Conservation (phyloP, 2,329 filamentous ascomycete genomes). For the Waltergamsia citrina region DNA sequence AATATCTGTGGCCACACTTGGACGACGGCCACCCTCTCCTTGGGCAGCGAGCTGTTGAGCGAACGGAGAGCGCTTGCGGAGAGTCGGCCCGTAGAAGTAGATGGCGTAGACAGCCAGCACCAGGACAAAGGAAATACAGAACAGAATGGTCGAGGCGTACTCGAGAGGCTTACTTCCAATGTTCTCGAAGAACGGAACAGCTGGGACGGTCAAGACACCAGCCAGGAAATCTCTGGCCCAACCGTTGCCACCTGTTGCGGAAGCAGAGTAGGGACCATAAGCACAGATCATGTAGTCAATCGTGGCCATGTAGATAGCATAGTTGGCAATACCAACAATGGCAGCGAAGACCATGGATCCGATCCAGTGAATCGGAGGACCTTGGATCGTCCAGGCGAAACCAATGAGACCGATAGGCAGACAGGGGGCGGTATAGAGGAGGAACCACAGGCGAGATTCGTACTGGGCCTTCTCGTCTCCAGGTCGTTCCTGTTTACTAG, state of each 20-base stretch:
- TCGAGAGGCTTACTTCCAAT: conserved; percentile 45
- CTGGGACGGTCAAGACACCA: conserved; percentile 60
- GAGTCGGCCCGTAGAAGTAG: conserved; percentile 52
- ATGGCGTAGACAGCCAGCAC: conserved; percentile 56
- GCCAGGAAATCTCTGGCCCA: conserved; percentile 66
- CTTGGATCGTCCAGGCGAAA: conserved; percentile 59
- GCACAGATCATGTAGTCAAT: conserved; percentile 72
- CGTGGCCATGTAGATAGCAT: conserved; percentile 65
- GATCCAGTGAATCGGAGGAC: conserved; percentile 58
- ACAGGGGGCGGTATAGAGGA: conserved; percentile 52
- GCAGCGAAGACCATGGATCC: conserved; percentile 54
- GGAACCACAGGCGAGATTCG: conserved; percentile 56
- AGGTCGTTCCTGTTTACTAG: no score
- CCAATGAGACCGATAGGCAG: conserved; percentile 59
- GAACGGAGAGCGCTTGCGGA: conserved; percentile 54
- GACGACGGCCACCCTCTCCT: conserved; percentile 14
- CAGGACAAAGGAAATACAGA: conserved; percentile 50
- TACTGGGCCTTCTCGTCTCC: conserved; percentile 53
- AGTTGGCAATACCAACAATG: conserved; percentile 65
- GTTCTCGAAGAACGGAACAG: conserved; percentile 54
- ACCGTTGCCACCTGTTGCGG: conserved; percentile 67
- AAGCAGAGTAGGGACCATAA: conserved; percentile 64
- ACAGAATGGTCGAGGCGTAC: conserved; percentile 55
- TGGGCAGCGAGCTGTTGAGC: conserved; percentile 49
- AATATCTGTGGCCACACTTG: conserved; percentile 14